Percentiles rank a stretch among this genome's conserved stretches.
These are phyloP conservation scores for Kodamaea sp. DNA, from an alignment of 1,139 yeast genomes.

Conservation along the genomic window DNA sequence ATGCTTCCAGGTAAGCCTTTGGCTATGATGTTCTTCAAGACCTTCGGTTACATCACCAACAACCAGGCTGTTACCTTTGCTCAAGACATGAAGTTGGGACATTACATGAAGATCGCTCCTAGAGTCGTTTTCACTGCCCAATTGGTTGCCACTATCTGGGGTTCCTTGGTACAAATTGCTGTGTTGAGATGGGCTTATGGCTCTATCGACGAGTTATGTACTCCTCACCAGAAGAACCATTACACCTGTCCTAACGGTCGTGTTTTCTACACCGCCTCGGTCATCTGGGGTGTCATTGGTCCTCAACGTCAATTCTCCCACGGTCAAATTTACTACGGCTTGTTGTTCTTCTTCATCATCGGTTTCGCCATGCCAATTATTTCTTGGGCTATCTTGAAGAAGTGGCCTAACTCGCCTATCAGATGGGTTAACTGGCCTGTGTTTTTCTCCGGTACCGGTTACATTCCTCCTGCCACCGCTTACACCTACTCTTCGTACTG, in stretches of 20 bases:
- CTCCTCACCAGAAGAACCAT: conserved; percentile 33
- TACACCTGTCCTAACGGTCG: conserved; percentile 48
- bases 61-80: conserved; percentile 54
- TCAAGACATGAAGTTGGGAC: conserved; percentile 57
- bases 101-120: conserved; percentile 55
- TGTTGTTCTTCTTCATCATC: conserved; percentile 43
- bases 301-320: conserved; percentile 41
- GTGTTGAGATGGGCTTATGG: conserved; percentile 48
- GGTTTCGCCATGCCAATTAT: conserved; percentile 40
- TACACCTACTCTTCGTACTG: conserved; percentile 46
- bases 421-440: conserved; percentile 50
- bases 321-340: conserved; percentile 40
- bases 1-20: conserved; percentile 50
- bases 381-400: conserved; percentile 49
- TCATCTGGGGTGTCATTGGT: conserved; percentile 50
- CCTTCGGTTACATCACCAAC: conserved; percentile 52
- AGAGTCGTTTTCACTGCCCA: conserved; percentile 47
- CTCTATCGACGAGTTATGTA: conserved; percentile 51
- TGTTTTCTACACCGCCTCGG: conserved; percentile 48
- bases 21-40: conserved; percentile 50
- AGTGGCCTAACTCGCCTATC: conserved; percentile 49
- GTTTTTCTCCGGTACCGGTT: conserved; percentile 49
- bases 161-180: conserved; percentile 45
- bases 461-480: conserved; percentile 51
- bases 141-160: conserved; percentile 48